Evolutionary conservation across 208 protist genomes (phyloP).

Genomic region (Crithidia expoeki): DNA sequence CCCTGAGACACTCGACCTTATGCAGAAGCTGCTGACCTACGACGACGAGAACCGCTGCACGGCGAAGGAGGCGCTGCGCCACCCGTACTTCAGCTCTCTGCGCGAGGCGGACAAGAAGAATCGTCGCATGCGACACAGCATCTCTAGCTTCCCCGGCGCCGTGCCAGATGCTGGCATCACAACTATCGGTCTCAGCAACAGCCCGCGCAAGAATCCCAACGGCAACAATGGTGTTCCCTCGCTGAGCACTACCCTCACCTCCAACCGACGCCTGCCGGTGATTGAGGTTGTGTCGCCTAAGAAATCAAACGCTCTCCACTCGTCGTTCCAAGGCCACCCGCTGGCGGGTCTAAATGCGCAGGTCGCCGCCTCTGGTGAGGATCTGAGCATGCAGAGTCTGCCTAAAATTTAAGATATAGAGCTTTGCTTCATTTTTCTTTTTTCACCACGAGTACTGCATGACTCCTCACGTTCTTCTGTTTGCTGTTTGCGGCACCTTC

Average conservation of each 20-base stretch:
- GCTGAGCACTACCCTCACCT: conserved; percentile 25
- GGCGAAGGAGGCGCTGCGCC: conserved; percentile 90
- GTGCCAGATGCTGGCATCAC: neutral
- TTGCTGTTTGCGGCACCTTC: too few species aligned
- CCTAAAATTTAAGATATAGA: conserved; percentile 9
- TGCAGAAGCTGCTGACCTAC: conserved; percentile 87
- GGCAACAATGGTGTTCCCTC: conserved; percentile 13
- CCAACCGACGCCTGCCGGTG: conserved; percentile 25
- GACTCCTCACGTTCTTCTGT: too few species aligned
- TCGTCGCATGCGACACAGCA: conserved; percentile 17
- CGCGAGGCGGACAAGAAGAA: conserved; percentile 58
- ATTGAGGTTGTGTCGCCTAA: conserved; percentile 28
- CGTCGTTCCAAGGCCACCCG: conserved; percentile 4
- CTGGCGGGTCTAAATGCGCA: conserved; percentile 1
- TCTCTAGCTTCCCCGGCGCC: conserved; percentile 4
- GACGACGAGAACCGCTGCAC: conserved; percentile 89
- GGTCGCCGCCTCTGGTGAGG: conserved; percentile 13
- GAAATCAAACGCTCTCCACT: conserved; percentile 13
- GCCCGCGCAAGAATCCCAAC: conserved; percentile 19
- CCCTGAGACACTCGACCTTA: conserved; percentile 82
- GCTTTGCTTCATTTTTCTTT: neutral
- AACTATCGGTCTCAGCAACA: conserved; percentile 17
- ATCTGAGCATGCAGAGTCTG: conserved; percentile 26
- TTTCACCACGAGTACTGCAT: neutral
- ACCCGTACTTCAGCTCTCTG: conserved; percentile 86